Percentiles rank a stretch among this genome's conserved stretches.
Conservation (phyloP, 1,284 basidiomycete genomes). For the Mycosarcoma mackinlayi region DNA sequence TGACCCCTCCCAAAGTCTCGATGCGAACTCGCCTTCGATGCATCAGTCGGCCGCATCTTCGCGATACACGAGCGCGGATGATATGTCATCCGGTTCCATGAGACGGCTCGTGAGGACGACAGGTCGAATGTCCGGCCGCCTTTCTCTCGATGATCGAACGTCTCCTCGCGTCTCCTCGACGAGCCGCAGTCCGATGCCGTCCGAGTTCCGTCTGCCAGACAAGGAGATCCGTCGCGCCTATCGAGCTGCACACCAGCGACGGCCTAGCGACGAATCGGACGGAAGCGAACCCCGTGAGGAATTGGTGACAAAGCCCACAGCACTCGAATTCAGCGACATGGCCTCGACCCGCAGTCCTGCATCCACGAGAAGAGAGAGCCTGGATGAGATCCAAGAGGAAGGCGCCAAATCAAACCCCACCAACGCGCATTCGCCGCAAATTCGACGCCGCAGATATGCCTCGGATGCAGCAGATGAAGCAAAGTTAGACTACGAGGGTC, state of each 20-base stretch:
- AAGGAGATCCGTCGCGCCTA: slow-evolving; percentile 45
- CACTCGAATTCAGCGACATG: not conserved
- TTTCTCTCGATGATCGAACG: slow-evolving; percentile 21
- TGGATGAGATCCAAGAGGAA: slow-evolving; percentile 36
- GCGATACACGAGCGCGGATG: slow-evolving; percentile 11
- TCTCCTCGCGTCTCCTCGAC: slow-evolving; percentile 11
- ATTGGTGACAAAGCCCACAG: not conserved
- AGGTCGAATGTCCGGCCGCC: slow-evolving; percentile 23
- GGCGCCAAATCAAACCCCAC: slow-evolving; percentile 6
- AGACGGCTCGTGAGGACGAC: slow-evolving; percentile 20
- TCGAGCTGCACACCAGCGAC: slow-evolving; percentile 35
- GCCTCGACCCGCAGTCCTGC: slow-evolving; percentile 9
- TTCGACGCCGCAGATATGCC: slow-evolving; percentile 30
- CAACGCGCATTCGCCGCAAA: slow-evolving; percentile 3
- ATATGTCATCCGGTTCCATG: slow-evolving; percentile 24
- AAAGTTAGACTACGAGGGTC: slow-evolving; percentile 28
- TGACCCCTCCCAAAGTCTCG: not conserved
- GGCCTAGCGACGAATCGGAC: slow-evolving; percentile 29
- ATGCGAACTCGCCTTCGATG: slow-evolving; percentile 8
- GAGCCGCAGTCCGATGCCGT: slow-evolving; percentile 41
- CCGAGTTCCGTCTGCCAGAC: slow-evolving; percentile 46
- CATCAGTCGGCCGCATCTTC: slow-evolving; percentile 15
- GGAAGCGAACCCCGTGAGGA: slow-evolving; percentile 14
- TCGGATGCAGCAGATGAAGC: slow-evolving; percentile 45
- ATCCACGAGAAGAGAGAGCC: slow-evolving; percentile 21